Evolutionary conservation across 2,329 filamentous ascomycete genomes (phyloP), one percentile per base, ranked within the genome.

Genomic region (Rugonectria rugulosa): DNA sequence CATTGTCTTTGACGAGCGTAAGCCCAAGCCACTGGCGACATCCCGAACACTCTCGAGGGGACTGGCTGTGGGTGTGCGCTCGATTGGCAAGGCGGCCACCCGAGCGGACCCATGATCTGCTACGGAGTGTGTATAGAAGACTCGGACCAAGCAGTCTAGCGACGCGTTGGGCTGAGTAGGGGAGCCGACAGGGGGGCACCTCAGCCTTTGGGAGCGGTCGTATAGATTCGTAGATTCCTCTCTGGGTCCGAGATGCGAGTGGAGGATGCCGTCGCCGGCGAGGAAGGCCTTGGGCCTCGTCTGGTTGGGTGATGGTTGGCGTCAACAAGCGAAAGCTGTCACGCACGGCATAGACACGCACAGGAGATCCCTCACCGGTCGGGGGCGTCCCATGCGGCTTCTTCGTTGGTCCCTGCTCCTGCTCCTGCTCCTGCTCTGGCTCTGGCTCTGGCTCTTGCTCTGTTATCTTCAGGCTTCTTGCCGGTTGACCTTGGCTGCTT

Each of bases 201-300:
- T 37, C 17, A 26, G 40, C 24, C 27, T 21, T 14, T 45, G 7
- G 31, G 23, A 23, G 15, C 54, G 40, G 57, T 45, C 44, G 56
- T 55, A 27, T 52, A 43, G 29, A 38, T 20, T 36, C 20, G 29
- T 32, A 10, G 14, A 24, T 42, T 55, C 60, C 55, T 53, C 50
- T 66, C 60, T 53, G 43, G 62, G 61, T 59, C 50, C 46, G 53
- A 61, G 59, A 67, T 61, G 65, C 59, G 65, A 67, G 61, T 57
- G 61, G 53, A 60, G 31, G 48, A 48, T 57, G 56, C 43, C 26
- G 29, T 54, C 57, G 53, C 43, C 51, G 42, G 46, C 43, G 49
- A 32, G 36, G 17, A 31, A 37, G 24, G n/a, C n/a, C n/a, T n/a
- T n/a, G n/a, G 54, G 54, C 29, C 41, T 12, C n/a, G 21, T 24